Conservation (phyloP, 2,329 filamentous ascomycete species). For the Cytospora mali region DNA sequence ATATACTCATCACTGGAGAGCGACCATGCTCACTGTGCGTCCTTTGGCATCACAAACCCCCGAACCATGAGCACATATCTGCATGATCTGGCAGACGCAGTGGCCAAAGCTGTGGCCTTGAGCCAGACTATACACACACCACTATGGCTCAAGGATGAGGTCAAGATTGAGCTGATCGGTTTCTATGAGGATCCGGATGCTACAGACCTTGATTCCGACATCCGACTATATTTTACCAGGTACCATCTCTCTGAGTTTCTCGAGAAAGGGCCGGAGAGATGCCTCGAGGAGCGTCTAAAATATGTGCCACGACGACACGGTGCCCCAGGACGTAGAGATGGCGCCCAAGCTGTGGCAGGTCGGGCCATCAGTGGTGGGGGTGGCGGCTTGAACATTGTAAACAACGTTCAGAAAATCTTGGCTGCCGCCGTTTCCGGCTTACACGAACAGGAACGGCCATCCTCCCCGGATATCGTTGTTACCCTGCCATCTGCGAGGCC, state of each 20-base stretch:
- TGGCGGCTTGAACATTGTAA: slow-evolving; percentile 33
- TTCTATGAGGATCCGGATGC: slow-evolving; percentile 61
- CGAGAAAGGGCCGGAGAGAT: slow-evolving; percentile 56
- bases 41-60: slow-evolving; percentile 53
- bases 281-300: slow-evolving; percentile 55
- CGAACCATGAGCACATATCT: slow-evolving; percentile 50
- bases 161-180: slow-evolving; percentile 60
- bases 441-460: slow-evolving; percentile 23
- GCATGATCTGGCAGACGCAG: slow-evolving; percentile 40
- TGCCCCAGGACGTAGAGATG: neutral
- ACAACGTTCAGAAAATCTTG: slow-evolving; percentile 36
- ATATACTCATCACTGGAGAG: slow-evolving; percentile 55
- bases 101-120: slow-evolving; percentile 42
- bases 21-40: slow-evolving; percentile 57
- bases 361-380: slow-evolving; percentile 20
- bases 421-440: slow-evolving; percentile 28
- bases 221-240: slow-evolving; percentile 55
- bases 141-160: slow-evolving; percentile 53
- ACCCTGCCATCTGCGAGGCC: slow-evolving; percentile 38
- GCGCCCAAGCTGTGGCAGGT: neutral
- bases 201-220: slow-evolving; percentile 40
- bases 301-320: slow-evolving; percentile 12
- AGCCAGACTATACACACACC: slow-evolving; percentile 46
- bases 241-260: slow-evolving; percentile 58
- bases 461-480: slow-evolving; percentile 44